Evolutionary conservation across 2,329 filamentous ascomycete genomes (phyloP).

Genomic region (Colletotrichum lini): DNA sequence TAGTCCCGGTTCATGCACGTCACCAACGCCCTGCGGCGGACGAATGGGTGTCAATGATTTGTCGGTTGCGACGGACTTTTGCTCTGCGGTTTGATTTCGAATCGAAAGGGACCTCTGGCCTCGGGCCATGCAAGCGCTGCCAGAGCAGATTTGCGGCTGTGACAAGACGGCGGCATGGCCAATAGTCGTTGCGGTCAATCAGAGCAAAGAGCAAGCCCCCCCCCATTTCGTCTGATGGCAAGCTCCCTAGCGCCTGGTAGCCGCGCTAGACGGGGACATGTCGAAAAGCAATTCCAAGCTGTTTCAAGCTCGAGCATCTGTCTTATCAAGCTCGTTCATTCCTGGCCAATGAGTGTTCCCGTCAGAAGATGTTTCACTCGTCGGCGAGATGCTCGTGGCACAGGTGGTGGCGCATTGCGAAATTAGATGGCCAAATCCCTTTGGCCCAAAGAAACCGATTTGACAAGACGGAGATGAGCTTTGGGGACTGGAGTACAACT

Average conservation of each 20-base stretch:
- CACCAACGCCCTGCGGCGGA: slow-evolving; percentile 13
- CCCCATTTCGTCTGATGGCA: slow-evolving; percentile 37
- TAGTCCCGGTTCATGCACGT: slow-evolving; percentile 3
- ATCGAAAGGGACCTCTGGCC: background rate
- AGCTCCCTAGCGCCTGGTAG: slow-evolving; percentile 27
- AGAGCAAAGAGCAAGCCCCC: too few species aligned
- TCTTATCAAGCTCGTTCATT: background rate
- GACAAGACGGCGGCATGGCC: background rate
- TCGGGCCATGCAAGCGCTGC: slow-evolving; percentile 13
- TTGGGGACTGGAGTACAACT: slow-evolving; percentile 2
- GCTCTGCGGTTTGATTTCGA: background rate
- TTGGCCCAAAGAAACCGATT: slow-evolving; percentile 13
- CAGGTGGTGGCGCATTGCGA: too few species aligned
- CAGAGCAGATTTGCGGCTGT: slow-evolving; percentile 25
- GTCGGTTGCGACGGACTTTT: background rate
- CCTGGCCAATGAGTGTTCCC: slow-evolving; percentile 20
- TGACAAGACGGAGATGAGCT: slow-evolving; percentile 25
- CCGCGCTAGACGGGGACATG: slow-evolving; percentile 33
- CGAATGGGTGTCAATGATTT: background rate
- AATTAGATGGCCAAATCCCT: slow-evolving; percentile 12
- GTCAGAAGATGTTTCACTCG: slow-evolving; percentile 12
- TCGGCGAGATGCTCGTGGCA: slow-evolving; percentile 5
- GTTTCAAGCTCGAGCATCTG: slow-evolving; percentile 37
- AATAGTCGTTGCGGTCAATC: slow-evolving; percentile 13
- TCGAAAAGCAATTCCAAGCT: slow-evolving; percentile 29